These are phyloP conservation scores for Chrysoporthe puriensis DNA, from an alignment of 2,329 filamentous ascomycete genomes.

Conservation along the genomic window DNA sequence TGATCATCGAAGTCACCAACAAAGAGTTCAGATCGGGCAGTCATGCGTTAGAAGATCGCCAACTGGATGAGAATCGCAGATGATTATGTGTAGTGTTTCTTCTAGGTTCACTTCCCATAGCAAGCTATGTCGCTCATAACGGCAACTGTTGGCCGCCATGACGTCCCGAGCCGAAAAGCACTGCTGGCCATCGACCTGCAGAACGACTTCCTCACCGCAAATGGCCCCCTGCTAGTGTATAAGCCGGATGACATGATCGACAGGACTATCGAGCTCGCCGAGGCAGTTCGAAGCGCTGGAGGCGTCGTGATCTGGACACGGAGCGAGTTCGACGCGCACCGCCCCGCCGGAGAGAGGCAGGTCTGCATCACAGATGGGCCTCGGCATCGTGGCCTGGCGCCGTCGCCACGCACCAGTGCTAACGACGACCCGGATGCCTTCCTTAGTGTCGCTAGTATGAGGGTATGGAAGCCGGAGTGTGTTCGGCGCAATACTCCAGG, in stretches of 20 bases:
- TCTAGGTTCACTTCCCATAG: not conserved
- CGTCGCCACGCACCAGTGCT: constrained; percentile 24
- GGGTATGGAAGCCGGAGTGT: constrained; percentile 42
- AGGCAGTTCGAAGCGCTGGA: constrained; percentile 72
- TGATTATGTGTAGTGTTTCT: not conserved
- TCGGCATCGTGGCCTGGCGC: too few relatives aligned
- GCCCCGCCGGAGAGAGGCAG: constrained; percentile 57
- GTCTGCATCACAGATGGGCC: constrained; percentile 36
- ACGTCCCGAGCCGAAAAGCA: constrained; percentile 65
- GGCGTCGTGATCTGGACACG: constrained; percentile 82
- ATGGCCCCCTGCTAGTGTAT: constrained; percentile 68
- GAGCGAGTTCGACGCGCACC: constrained; percentile 68
- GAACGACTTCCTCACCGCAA: constrained; percentile 78
- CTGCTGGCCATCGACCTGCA: constrained; percentile 86
- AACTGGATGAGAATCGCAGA: not conserved
- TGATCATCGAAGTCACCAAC: not conserved
- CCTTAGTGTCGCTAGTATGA: constrained; percentile 30
- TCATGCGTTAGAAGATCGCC: not conserved
- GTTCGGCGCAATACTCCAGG: constrained; percentile 51
- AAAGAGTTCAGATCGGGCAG: not conserved
- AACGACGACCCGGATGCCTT: constrained; percentile 44
- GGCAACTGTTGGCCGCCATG: constrained; percentile 20
- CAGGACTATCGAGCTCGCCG: constrained; percentile 67
- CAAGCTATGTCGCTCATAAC: not conserved
- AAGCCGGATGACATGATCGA: constrained; percentile 68